A percentile compares a stretch with the other conserved stretches of the same genome.
These are phyloP conservation scores for Claviceps humidiphila DNA, from an alignment of 2,329 filamentous ascomycete genomes.

Conservation along the genomic window DNA sequence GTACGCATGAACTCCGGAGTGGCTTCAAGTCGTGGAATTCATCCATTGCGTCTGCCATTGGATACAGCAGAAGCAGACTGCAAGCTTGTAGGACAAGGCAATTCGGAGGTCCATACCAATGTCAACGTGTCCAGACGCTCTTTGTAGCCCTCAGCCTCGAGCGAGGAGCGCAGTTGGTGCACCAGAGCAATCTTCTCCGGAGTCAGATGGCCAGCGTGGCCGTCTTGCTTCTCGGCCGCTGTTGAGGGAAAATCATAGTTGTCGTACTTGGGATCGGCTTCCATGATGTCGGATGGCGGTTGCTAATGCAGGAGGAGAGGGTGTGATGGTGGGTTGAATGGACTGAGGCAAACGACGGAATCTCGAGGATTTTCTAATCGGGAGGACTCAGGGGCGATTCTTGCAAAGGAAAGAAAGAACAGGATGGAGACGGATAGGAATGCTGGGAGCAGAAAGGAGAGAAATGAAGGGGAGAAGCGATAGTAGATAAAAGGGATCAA, in stretches of 20 bases:
- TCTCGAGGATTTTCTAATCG: background rate
- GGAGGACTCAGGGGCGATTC: background rate
- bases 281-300: conserved; percentile 24
- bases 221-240: conserved; percentile 53
- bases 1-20: background rate
- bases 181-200: conserved; percentile 82
- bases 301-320: background rate
- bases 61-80: background rate
- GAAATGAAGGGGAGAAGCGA: background rate
- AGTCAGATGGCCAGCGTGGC: conserved; percentile 81
- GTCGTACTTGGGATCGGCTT: conserved; percentile 83
- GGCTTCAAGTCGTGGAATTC: too few relatives aligned
- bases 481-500: background rate
- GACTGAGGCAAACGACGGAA: background rate
- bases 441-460: background rate
- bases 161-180: conserved; percentile 66
- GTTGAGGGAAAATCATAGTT: conserved; percentile 85
- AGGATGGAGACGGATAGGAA: background rate
- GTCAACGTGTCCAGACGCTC: conserved; percentile 86
- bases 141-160: conserved; percentile 72
- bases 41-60: background rate
- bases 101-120: conserved; percentile 43
- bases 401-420: background rate
- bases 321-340: background rate
- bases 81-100: background rate